A percentile compares a stretch with the other conserved stretches of the same genome.
Evolutionary conservation across 139 green algal genomes (phyloP).

Genomic region (Zygnema circumcarinatum): DNA sequence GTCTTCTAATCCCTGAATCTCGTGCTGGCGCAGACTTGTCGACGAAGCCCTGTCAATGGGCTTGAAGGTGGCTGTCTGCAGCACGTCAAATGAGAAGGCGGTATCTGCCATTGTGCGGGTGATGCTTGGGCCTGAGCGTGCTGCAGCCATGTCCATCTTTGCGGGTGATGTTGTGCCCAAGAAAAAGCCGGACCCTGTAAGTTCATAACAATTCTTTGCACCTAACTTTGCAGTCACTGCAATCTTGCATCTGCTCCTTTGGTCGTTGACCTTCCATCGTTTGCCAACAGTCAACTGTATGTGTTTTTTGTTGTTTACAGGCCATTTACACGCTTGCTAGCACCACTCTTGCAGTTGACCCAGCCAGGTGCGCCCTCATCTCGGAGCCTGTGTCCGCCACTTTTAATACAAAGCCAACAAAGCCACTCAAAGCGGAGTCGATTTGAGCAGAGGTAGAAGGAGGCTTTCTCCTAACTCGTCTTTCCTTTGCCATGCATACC

Average conservation of each 20-base stretch:
- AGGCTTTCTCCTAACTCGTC: neutral
- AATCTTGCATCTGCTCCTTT: neutral
- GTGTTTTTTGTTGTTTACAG: constrained; percentile 19
- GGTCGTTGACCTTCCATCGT: neutral
- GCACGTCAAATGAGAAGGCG: constrained; percentile 95
- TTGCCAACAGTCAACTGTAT: neutral
- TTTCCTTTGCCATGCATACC: neutral
- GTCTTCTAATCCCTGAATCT: no score
- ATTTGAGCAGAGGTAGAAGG: neutral
- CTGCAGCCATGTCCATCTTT: constrained; percentile 83
- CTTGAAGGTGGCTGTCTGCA: constrained; percentile 95
- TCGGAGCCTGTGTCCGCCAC: no score
- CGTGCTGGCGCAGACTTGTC: constrained; percentile 50
- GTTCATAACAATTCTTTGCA: neutral
- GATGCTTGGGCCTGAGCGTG: constrained; percentile 77
- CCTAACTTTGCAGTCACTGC: neutral
- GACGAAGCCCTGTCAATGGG: constrained; percentile 79
- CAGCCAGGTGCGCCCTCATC: constrained; percentile 67
- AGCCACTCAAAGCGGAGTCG: neutral
- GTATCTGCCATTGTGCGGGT: constrained; percentile 88
- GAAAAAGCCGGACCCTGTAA: constrained; percentile 97
- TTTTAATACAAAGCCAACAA: no score
- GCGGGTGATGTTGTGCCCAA: constrained; percentile 90
- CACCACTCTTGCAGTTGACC: constrained; percentile 76
- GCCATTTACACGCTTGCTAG: constrained; percentile 90